Percentiles rank a stretch among this genome's conserved stretches.
Evolutionary conservation across 176 grass and related monocot species (phyloP).

Genomic region (Ananas comosus): DNA sequence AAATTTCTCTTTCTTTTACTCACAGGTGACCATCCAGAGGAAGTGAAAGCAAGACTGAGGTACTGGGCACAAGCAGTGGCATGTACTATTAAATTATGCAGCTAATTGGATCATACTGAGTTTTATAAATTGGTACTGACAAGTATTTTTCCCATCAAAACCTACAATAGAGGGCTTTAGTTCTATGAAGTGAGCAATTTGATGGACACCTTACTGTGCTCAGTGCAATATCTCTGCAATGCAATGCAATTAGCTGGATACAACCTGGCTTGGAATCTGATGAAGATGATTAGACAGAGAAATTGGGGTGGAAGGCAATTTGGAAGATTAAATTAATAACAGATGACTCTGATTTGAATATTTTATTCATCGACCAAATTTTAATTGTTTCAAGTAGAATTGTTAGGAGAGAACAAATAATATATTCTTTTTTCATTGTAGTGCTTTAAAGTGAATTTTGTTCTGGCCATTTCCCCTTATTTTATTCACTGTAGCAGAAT

Average conservation of each 20-base stretch:
- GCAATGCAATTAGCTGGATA: background rate
- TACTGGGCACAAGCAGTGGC: slow-evolving; percentile 18
- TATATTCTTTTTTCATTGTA: too few species aligned
- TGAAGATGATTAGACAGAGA: background rate
- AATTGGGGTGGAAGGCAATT: background rate
- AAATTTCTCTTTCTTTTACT: background rate
- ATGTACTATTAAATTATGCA: slow-evolving; percentile 13
- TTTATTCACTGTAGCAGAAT: too few species aligned
- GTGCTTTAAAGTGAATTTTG: too few species aligned
- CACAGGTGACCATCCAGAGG: slow-evolving; percentile 10
- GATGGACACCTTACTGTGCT: too few species aligned
- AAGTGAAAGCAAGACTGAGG: slow-evolving; percentile 15
- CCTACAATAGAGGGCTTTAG: background rate
- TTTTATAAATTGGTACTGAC: background rate
- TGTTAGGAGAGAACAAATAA: too few species aligned
- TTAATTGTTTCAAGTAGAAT: too few species aligned
- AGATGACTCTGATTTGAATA: background rate
- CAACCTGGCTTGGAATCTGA: background rate
- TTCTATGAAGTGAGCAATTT: too few species aligned
- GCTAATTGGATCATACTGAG: background rate
- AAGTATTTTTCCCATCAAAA: background rate
- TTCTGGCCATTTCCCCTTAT: too few species aligned
- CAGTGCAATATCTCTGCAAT: background rate
- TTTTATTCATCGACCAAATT: too few species aligned
- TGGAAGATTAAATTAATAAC: background rate